phyloP scores from a whole-genome alignment of 2,329 filamentous ascomycete species.

The Ascochyta clinopodiicola region DNA sequence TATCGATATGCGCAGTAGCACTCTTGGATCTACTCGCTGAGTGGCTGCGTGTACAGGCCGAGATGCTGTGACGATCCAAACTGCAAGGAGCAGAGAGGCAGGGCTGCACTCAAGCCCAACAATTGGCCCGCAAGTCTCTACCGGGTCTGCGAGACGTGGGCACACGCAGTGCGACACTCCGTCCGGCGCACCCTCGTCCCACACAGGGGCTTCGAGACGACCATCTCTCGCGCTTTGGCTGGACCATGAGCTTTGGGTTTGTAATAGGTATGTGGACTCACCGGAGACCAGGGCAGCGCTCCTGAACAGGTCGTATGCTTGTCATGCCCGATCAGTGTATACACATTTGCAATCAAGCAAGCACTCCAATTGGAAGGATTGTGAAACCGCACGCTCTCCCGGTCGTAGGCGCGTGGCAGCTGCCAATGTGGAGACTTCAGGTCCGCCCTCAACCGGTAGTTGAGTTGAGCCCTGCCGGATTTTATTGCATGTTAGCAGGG shows the following conservation, averaged over 20 bases:
- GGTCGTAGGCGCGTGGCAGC: not conserved
- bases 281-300: not conserved
- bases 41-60: not conserved
- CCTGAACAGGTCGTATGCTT: not conserved
- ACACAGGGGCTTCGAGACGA: not conserved
- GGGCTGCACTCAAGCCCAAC: not conserved
- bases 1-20: not conserved
- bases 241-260: not conserved
- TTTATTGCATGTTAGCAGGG: not conserved
- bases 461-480: not conserved
- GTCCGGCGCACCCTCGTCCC: too few relatives aligned
- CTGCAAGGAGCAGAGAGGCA: not conserved
- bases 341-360: not conserved
- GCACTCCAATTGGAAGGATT: not conserved
- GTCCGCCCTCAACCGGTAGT: not conserved
- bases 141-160: not conserved
- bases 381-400: not conserved
- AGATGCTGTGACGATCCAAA: not conserved
- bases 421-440: not conserved
- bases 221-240: not conserved
- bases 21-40: not conserved
- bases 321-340: not conserved
- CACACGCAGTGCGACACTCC: too few relatives aligned
- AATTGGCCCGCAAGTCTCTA: slow-evolving; percentile 3
- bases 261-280: not conserved